Conservation (phyloP, 108 stramenopile genomes). For the Fistulifera pelliculosa region DNA sequence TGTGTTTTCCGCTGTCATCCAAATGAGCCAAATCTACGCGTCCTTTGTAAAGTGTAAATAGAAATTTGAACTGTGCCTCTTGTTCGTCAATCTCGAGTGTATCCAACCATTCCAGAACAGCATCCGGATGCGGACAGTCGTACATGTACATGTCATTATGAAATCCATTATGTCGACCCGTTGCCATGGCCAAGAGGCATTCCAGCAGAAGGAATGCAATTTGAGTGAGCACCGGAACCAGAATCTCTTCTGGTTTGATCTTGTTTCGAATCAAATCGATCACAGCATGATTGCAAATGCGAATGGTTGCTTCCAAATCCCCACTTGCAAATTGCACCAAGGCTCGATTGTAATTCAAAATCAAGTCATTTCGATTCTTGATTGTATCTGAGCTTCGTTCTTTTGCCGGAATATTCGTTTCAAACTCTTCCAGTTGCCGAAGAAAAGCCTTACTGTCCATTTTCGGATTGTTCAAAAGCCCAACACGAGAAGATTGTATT, state of each 20-base stretch:
- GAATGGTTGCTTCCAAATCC: conserved; percentile 5
- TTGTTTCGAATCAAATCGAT: conserved; percentile 7
- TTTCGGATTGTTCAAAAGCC: neutral
- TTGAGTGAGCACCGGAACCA: conserved; percentile 17
- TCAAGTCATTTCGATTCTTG: too few relatives aligned
- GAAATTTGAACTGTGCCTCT: conserved; percentile 33
- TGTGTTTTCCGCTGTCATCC: conserved; percentile 10
- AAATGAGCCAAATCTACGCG: conserved; percentile 21
- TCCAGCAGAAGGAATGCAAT: conserved; percentile 36
- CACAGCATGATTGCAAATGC: conserved; percentile 8
- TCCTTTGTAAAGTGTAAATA: conserved; percentile 22
- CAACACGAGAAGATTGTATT: conserved; percentile 20
- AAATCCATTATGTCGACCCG: conserved; percentile 1
- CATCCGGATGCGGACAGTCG: neutral
- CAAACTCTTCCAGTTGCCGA: neutral
- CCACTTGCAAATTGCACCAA: conserved; percentile 21
- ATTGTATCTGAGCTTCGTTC: conserved; percentile 12
- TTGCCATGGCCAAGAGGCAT: conserved; percentile 16
- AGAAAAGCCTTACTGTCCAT: neutral
- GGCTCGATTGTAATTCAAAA: conserved; percentile 22
- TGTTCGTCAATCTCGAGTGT: conserved; percentile 3
- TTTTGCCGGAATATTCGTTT: conserved; percentile 6
- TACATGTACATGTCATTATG: conserved; percentile 1
- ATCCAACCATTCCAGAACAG: conserved; percentile 14
- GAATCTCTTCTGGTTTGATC: conserved; percentile 5